A percentile compares a stretch with the other conserved stretches of the same genome.
Conservation (phyloP, 257 asterid genomes). For the Solanum pimpinellifolium region DNA sequence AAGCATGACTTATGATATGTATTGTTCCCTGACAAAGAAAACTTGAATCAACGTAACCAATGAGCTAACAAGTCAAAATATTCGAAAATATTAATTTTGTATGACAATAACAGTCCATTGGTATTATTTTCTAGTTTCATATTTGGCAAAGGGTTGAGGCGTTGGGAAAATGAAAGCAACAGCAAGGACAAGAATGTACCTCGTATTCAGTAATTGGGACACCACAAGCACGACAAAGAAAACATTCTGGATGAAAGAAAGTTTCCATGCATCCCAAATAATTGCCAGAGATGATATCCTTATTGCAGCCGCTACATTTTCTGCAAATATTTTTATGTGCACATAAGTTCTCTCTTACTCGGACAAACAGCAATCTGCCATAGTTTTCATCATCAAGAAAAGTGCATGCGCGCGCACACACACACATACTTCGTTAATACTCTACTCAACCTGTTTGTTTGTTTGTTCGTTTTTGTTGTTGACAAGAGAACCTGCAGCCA, state of each 20-base stretch:
- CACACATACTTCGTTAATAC: background rate
- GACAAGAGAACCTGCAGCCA: background rate
- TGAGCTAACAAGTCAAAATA: slow-evolving; percentile 4
- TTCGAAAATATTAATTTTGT: background rate
- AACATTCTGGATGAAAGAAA: slow-evolving; percentile 96
- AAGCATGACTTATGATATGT: slow-evolving; percentile 88
- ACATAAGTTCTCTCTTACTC: background rate
- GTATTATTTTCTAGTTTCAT: background rate
- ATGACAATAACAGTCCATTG: background rate
- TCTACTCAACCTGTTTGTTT: background rate
- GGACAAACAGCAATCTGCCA: background rate
- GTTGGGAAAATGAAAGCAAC: background rate
- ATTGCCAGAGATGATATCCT: slow-evolving; percentile 72
- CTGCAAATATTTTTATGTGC: slow-evolving; percentile 20
- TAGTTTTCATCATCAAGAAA: background rate
- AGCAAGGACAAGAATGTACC: slow-evolving; percentile 26
- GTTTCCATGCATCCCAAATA: slow-evolving; percentile 86
- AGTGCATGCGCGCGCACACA: background rate
- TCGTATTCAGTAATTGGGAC: slow-evolving; percentile 85
- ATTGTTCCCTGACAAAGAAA: slow-evolving; percentile 65
- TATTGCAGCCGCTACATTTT: slow-evolving; percentile 86
- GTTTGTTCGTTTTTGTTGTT: background rate
- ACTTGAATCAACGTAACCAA: slow-evolving; percentile 37
- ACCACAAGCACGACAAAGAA: slow-evolving; percentile 78
- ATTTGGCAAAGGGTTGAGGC: background rate